Evolutionary conservation across 495 filamentous ascomycete species (phyloP), one percentile per base, ranked within the genome.

Genomic region (Poronia punctata): DNA sequence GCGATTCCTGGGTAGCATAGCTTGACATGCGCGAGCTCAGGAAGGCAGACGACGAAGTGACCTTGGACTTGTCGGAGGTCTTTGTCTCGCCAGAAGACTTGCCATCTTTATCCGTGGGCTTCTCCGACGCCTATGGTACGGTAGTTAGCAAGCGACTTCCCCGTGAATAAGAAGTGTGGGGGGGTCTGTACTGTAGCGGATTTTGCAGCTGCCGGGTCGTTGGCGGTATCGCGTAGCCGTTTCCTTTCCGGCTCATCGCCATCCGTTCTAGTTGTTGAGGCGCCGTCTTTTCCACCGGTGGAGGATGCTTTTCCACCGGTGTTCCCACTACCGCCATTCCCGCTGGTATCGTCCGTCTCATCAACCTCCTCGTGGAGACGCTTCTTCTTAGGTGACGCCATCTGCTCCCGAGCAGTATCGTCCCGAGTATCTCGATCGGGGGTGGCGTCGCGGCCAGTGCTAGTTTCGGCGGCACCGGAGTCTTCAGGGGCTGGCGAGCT

Each of bases 301-400:
- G 65, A 55, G 35, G 68, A 61, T 25, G 59, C 53, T 25, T 57
- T 60, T 35, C 60, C 61, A 45, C 51, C 48, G 11, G 50, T 43
- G 19, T 58, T 59, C 6, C 35, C 40, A 12, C 18, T 12, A 17
- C 27, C 21, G 3, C 16, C 27, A n/a, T n/a, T n/a, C n/a, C n/a
- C n/a, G 14, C 42, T 27, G 3, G 47, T 43, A 21, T 68, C 66
- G 35, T 53, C 57, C 28, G 54, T 46, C 25, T 61, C 50, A 30
- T 74, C 70, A 1, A 75, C 60, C 50, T 74, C 67, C 39, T 71
- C 70, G 41, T 69, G 68, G 19, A 67, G 70, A 35, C 74, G 59
- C 57, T 77, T 77, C 59, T 76, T 77, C 62, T 76, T 77, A 21
- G 74, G 74, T 5, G 71, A 75, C 12, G 65, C 59, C 10, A 76